phyloP scores from a whole-genome alignment of 2,329 filamentous ascomycete genomes.

The Sclerotinia sclerotiorum region DNA sequence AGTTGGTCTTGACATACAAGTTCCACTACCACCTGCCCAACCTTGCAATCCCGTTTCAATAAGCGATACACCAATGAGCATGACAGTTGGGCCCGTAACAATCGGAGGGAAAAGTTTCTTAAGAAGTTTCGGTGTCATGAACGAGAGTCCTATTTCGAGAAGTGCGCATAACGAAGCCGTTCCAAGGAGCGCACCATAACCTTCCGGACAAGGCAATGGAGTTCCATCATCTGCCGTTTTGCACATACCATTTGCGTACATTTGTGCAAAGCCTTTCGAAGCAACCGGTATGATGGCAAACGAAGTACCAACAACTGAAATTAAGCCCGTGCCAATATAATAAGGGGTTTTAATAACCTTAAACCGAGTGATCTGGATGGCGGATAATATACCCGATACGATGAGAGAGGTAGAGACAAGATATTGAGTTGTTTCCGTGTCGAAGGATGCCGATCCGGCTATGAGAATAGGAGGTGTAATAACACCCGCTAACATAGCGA shows the following conservation, averaged over 20 bases:
- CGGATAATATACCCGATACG: slow-evolving; percentile 72
- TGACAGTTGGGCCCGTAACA: slow-evolving; percentile 71
- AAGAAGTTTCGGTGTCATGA: slow-evolving; percentile 67
- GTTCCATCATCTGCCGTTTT: slow-evolving; percentile 53
- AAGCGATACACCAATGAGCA: slow-evolving; percentile 71
- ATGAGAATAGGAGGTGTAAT: slow-evolving; percentile 80
- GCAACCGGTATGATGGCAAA: slow-evolving; percentile 76
- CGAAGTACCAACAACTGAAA: slow-evolving; percentile 77
- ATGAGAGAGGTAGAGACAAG: slow-evolving; percentile 61
- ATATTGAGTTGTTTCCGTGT: slow-evolving; percentile 64
- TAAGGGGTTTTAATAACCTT: slow-evolving; percentile 70
- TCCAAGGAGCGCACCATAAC: slow-evolving; percentile 73
- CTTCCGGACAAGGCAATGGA: slow-evolving; percentile 71
- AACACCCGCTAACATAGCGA: slow-evolving; percentile 66
- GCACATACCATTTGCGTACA: slow-evolving; percentile 55
- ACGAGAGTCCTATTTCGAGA: slow-evolving; percentile 72
- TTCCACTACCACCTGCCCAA: slow-evolving; percentile 74
- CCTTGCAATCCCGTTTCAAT: slow-evolving; percentile 70
- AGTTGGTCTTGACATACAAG: slow-evolving; percentile 51
- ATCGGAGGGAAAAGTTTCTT: slow-evolving; percentile 77
- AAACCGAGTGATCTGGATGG: slow-evolving; percentile 75
- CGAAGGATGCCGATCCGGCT: slow-evolving; percentile 56
- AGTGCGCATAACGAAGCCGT: slow-evolving; percentile 65
- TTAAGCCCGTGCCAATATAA: slow-evolving; percentile 74
- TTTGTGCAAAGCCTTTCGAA: slow-evolving; percentile 69